Evolutionary conservation across 31 red algal species (phyloP), one percentile per base, ranked within the genome.

Genomic region (Odonthalia washingtoniensis): DNA sequence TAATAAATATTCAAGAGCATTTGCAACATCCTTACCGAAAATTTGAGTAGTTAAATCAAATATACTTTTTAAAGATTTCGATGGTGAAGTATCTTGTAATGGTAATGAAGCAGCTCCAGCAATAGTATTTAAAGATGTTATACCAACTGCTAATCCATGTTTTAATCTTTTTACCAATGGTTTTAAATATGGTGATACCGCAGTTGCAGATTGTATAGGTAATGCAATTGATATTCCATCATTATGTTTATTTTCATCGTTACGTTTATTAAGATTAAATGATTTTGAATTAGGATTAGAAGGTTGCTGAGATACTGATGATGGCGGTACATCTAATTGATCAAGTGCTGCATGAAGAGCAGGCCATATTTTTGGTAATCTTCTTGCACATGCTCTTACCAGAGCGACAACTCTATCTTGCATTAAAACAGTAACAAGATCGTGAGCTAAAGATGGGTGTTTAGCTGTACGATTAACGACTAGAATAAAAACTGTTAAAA

Each of bases 391-490:
- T 1, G 82, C 75, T 36, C 90, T 73, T 17, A 87, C 83, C 33
- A 92, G 76, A 28, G 90, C 83, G 43, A 92, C 46, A 34, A 85
- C 83, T 70, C 90, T 38, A 61, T 92, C 78, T 36, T 87, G 75
- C 38, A 32, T 78, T 12, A 92, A 82, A 42, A 92, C 49, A 45
- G 61, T 46, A 36, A 82, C 82, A 21, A 92, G 35, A 31, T 77
- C 52, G 5, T 81, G 83, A 17, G 78, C 83, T 40, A 87, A 43
- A 35, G 40, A 52, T 5, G 90, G 90, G 42, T 74, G 68, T 36
- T 78, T 82, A 17, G 90, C 90, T 26, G 83, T 82, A 31, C 82
- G 87, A n/a, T 39, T 82, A 33, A 87, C 42, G 32, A 92, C 64
- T 31, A 78, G 46, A 43, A 68, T 81, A 65, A 92, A 92, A 2